Base-by-base conservation (phyloP, 805 yeast species). In the Saccharomycopsis oosterbeekiorum region DNA sequence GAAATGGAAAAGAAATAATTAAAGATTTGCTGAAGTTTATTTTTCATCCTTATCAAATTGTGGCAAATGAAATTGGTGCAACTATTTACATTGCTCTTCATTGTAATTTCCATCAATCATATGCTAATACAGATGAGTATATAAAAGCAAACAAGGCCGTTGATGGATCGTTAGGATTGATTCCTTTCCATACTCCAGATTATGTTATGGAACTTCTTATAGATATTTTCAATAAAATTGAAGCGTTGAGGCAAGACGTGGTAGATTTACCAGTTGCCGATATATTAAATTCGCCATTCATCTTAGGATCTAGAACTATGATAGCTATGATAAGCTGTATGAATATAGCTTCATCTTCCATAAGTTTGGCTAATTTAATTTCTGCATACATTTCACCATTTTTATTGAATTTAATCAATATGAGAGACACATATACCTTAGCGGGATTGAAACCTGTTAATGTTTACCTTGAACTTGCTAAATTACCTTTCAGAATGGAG, bases 381-480 rank as follows among this genome's bases (percentile, higher is more conserved):
- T 83, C 83, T 2, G 71, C 75, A 1, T 74, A 80, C 59, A 77
- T 91, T 36, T 71, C 89, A 0, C 96, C 97, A 34, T 84, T 88
- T 64, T 74, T 90, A 61, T 75, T 89, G 68, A 75, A 79, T 17
- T 73, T 90, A 56, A 81, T 84, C 58, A 80, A 78, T 55, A 80
- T 88, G 76, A 84, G 89, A 63, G 97, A 93, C 64, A 89, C 89
- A 14, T 88, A 96, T 66, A 89, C 87, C 65, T 71, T 88, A 61
- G 85, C 86, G 0, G 79, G 79, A 39, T 71, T 88, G 11, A 77
- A 78, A 47, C 88, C 93, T 0, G 76, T 80, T 1, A 67, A 72
- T 8, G 66, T 81, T 24, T 78, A 81, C 64, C 70, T 75, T 17
- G 69, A 73, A 36, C 69, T 86, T 3, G 82, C 85, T 0, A 74